Percentiles rank a stretch among this genome's conserved stretches.
Conservation (phyloP, 768 basidiomycete genomes). For the Lentinula sp. region DNA sequence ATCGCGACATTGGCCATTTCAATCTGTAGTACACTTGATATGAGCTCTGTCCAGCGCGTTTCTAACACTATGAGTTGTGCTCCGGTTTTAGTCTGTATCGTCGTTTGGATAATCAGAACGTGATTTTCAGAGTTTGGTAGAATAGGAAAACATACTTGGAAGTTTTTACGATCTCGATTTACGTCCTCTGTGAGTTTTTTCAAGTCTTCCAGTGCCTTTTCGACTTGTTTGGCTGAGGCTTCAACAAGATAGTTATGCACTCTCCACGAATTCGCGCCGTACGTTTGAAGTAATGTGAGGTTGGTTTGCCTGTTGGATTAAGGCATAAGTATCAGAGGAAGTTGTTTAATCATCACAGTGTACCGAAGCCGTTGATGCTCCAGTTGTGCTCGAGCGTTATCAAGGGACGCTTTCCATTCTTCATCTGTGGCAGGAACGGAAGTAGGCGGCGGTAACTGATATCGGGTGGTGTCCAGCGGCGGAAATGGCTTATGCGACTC, state of each 20-base stretch:
- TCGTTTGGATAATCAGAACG: background rate
- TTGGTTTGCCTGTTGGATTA: conserved; percentile 62
- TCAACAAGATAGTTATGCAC: conserved; percentile 88
- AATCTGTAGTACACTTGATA: conserved; percentile 86
- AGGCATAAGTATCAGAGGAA: conserved; percentile 3
- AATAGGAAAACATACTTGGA: conserved; percentile 46
- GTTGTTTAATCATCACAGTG: conserved; percentile 15
- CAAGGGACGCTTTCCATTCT: conserved; percentile 69
- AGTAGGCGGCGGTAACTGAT: conserved; percentile 67
- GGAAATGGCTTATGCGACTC: conserved; percentile 60
- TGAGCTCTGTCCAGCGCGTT: conserved; percentile 87
- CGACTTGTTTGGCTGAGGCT: conserved; percentile 63
- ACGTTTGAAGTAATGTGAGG: conserved; percentile 73
- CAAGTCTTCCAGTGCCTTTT: conserved; percentile 69
- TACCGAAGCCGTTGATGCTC: conserved; percentile 83
- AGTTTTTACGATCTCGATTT: conserved; percentile 85
- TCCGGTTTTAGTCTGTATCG: conserved; percentile 63
- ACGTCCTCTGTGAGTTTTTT: conserved; percentile 77
- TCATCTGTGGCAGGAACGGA: conserved; percentile 60
- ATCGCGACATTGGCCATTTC: conserved; percentile 92
- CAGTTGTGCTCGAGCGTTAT: conserved; percentile 76
- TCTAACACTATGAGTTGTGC: conserved; percentile 77
- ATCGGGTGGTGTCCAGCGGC: conserved; percentile 64
- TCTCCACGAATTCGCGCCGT: conserved; percentile 88
- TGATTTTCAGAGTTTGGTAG: background rate